These are phyloP conservation scores for Parafenestella ontariensis DNA, from an alignment of 2,329 filamentous ascomycete species.

Conservation along the genomic window DNA sequence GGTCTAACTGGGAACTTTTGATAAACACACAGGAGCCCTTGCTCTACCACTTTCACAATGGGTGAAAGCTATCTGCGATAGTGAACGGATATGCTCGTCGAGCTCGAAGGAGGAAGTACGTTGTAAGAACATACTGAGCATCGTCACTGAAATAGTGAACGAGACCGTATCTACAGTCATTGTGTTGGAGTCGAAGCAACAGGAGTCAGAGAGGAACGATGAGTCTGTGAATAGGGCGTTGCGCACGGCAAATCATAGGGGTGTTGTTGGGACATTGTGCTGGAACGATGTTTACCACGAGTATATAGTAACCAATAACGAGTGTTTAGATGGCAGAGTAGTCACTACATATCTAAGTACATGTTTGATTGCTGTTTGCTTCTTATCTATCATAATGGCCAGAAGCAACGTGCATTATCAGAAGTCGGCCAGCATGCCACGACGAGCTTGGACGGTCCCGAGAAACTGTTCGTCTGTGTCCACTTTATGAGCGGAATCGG, in stretches of 20 bases:
- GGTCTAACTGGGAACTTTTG: neutral
- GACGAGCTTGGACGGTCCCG: too few species aligned
- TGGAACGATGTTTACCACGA: neutral
- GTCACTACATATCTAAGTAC: too few species aligned
- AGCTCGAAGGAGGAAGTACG: neutral
- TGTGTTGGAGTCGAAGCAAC: neutral
- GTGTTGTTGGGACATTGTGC: neutral
- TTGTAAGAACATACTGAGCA: neutral
- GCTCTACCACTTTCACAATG: neutral
- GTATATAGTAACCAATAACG: too few species aligned
- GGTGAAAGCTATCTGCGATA: neutral
- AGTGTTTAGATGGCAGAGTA: too few species aligned
- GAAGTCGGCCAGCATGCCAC: too few species aligned
- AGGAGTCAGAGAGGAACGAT: neutral
- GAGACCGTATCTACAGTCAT: neutral
- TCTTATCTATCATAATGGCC: too few species aligned
- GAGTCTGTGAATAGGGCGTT: neutral
- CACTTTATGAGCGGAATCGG: too few species aligned
- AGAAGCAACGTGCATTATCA: too few species aligned
- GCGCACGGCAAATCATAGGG: neutral
- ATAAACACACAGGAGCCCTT: neutral
- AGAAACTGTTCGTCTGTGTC: too few species aligned
- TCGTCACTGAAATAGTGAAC: neutral
- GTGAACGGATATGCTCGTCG: neutral
- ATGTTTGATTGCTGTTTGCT: too few species aligned